Percentiles rank a stretch among this genome's conserved stretches.
phyloP scores from a whole-genome alignment of 495 filamentous ascomycete genomes.

The Annulohypoxylon maeteangense region DNA sequence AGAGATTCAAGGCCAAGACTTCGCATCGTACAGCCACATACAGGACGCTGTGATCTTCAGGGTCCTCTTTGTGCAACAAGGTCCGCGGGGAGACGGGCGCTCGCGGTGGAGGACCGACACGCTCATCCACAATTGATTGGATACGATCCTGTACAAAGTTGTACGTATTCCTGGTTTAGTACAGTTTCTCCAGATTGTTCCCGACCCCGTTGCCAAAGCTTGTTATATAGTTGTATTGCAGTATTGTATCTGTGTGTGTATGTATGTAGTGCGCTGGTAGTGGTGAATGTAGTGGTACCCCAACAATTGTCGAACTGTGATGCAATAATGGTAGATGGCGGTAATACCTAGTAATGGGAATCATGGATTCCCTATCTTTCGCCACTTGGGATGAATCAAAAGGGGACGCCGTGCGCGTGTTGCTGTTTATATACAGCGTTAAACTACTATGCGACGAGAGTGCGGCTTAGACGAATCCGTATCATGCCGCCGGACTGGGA shows the following conservation, averaged over 20 bases:
- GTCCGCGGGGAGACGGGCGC: slow-evolving; percentile 42
- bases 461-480: slow-evolving; percentile 39
- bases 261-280: background rate
- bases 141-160: slow-evolving; percentile 6
- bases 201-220: slow-evolving; percentile 23
- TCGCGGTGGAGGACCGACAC: slow-evolving; percentile 26
- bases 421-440: slow-evolving; percentile 47
- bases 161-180: slow-evolving; percentile 23
- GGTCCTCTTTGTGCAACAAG: slow-evolving; percentile 41
- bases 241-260: background rate
- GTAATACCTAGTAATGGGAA: slow-evolving; percentile 12
- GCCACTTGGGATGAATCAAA: slow-evolving; percentile 32
- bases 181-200: slow-evolving; percentile 34
- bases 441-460: slow-evolving; percentile 33
- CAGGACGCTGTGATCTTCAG: slow-evolving; percentile 44
- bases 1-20: slow-evolving; percentile 38
- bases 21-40: slow-evolving; percentile 45
- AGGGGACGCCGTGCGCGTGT: slow-evolving; percentile 27
- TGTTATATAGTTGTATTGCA: slow-evolving; percentile 4
- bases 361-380: slow-evolving; percentile 36
- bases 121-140: slow-evolving; percentile 35
- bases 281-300: slow-evolving; percentile 31
- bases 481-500: slow-evolving; percentile 28
- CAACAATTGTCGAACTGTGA: slow-evolving; percentile 31
- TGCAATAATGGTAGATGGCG: slow-evolving; percentile 26